A percentile compares a stretch with the other conserved stretches of the same genome.
These are phyloP conservation scores for Ophiocordyceps robertsii DNA, from an alignment of 2,329 filamentous ascomycete species.

Conservation along the genomic window DNA sequence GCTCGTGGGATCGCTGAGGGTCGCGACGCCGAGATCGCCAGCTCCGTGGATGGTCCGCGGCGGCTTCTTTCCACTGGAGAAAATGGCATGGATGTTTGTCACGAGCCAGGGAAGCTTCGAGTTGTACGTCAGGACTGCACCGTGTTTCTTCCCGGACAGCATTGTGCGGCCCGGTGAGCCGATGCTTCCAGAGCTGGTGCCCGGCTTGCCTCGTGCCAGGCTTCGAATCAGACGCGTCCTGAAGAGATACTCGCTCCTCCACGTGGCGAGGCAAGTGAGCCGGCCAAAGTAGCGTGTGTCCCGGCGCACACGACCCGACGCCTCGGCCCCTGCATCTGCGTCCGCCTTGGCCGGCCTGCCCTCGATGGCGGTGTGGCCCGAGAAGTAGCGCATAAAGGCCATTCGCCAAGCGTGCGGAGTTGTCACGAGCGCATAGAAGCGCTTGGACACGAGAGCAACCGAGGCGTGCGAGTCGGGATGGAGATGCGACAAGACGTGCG, in stretches of 20 bases:
- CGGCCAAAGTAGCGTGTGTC: constrained; percentile 72
- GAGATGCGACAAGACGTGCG: constrained; percentile 80
- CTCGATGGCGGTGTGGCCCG: constrained; percentile 42
- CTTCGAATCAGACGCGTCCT: constrained; percentile 74
- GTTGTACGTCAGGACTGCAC: constrained; percentile 71
- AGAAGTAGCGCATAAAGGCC: constrained; percentile 84
- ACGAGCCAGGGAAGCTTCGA: constrained; percentile 70
- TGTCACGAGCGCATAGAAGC: constrained; percentile 76
- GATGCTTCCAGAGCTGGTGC: constrained; percentile 35
- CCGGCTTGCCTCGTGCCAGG: constrained; percentile 68
- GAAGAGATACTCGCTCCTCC: constrained; percentile 90
- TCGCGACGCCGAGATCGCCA: constrained; percentile 64
- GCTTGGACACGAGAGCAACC: constrained; percentile 74
- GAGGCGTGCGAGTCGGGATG: constrained; percentile 71
- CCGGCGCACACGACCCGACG: constrained; percentile 45
- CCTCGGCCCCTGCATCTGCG: constrained; percentile 29
- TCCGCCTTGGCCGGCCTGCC: constrained; percentile 15
- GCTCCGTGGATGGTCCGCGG: constrained; percentile 76
- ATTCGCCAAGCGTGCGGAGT: constrained; percentile 89
- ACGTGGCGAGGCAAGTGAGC: constrained; percentile 73
- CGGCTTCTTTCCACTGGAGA: constrained; percentile 57
- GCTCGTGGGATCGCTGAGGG: constrained; percentile 63
- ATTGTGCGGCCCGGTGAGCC: constrained; percentile 36
- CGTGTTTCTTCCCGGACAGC: constrained; percentile 48
- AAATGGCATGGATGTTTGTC: constrained; percentile 68